Base-by-base conservation (phyloP, 1,284 basidiomycete species). In the Takashimella tepidaria region DNA sequence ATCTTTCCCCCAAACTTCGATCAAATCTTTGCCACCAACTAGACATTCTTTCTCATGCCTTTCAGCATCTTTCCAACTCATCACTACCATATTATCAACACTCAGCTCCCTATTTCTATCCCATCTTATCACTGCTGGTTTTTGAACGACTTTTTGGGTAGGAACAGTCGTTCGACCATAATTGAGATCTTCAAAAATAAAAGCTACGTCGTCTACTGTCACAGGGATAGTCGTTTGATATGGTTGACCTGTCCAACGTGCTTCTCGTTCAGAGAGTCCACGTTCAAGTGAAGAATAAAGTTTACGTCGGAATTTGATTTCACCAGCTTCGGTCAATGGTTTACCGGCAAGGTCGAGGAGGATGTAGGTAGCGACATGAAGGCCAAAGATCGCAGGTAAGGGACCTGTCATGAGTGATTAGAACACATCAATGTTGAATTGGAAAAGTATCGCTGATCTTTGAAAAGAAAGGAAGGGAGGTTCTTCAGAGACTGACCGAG, bases 131-230 rank as follows among this genome's bases (percentile, higher is more conserved):
- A 64, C 63, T 21, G 60, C 55, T 2, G 71, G 67, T 52, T 68
- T 67, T 19, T 81, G 75, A n/a, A 87, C 84, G 12, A 91, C 81
- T 5, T 81, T 76, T 56, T 87, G 81, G 0, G 88, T 87, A 3
- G 90, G 88, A 31, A 93, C 76, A 13, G 85, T 79, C 1, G 87
- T 88, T 43, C 90, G 83, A 1, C 89, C 89, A 23, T 86, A 81
- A 69, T 89, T 79, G 13, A 96, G 71, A 67, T 97, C 92, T 67
- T 97, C 93, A 64, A 90, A 91, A 50, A 96, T 16, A 44, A 91
- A 80, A 0, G 82, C 82, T 37, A 90, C 81, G 60, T 96, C 92
- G 48, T 89, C 85, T 62, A 87, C 84, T 58, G 86, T 84, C 44
- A 96, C 80, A 0, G 88, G 83, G 21, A 92, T 77, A 37, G 56